Conservation (phyloP, 345 rosid species). For the Dimocarpus longan region DNA sequence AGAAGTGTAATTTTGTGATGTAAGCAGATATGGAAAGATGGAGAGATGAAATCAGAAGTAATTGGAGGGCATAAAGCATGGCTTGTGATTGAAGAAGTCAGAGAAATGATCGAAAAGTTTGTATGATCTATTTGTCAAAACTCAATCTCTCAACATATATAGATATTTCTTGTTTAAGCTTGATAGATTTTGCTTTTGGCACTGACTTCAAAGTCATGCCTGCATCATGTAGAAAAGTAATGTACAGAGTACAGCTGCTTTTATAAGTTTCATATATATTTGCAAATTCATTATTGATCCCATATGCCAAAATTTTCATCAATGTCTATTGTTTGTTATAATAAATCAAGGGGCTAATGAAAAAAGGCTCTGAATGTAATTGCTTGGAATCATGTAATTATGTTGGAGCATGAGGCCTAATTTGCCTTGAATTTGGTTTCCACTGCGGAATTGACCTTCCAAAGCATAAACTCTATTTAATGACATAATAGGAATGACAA, state of each 20-base stretch:
- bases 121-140: conserved; percentile 24
- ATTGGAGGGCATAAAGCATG: conserved; percentile 96
- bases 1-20: neutral
- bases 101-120: conserved; percentile 68
- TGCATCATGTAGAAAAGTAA: neutral
- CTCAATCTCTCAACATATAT: neutral
- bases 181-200: too few relatives aligned
- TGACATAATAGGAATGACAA: too few relatives aligned
- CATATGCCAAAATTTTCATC: neutral
- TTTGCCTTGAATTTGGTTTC: too few relatives aligned
- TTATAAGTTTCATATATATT: neutral
- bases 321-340: too few relatives aligned
- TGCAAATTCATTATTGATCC: neutral
- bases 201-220: neutral
- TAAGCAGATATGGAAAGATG: conserved; percentile 79
- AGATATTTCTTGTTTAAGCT: neutral
- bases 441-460: too few relatives aligned
- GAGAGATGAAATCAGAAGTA: conserved; percentile 88
- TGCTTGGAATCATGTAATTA: too few relatives aligned
- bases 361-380: too few relatives aligned
- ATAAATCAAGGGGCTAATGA: too few relatives aligned
- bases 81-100: conserved; percentile 88
- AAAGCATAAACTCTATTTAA: too few relatives aligned
- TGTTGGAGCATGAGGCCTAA: too few relatives aligned
- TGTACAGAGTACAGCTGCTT: neutral